Evolutionary conservation across 768 basidiomycete genomes (phyloP), one percentile per base, ranked within the genome.

Genomic region (Chalciporus piperatus): DNA sequence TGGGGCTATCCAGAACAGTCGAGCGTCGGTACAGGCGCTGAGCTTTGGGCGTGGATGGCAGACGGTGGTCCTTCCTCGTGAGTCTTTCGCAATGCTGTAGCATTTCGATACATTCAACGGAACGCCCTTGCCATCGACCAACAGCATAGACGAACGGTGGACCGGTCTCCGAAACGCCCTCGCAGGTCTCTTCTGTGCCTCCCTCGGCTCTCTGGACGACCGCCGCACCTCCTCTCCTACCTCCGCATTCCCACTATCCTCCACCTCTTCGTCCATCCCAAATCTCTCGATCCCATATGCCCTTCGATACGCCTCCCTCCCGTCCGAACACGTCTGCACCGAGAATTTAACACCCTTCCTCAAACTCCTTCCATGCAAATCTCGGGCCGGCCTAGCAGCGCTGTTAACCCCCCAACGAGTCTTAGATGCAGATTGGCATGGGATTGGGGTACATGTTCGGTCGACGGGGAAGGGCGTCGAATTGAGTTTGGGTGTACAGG

Each of bases 291-390:
- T 66, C 10, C 70, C 74, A 13, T 79, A 88, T 51, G 72, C 76
- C 41, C 75, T 92, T 22, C 83, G 85, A 52, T 86, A 94, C 59
- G 90, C 88, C 2, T 81, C 82, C 8, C 78, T 88, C 17, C 87
- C 89, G 7, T 89, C 85, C 3, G 91, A 95, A 64, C 76, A 85
- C 59, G 89, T 98, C n/a, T 99, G 96, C 65, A 98, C 96, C 5
- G 97, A 98, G 65, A 98, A 98, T 62, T 74, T 98, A 9, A 98
- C 96, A 0, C 96, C 97, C 0, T 97, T 98, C 72, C 77, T 98
- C 51, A 93, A 96, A 65, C 82, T 98, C 10, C 74, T 98, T 1
- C 97, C 97, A 0, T 98, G 96, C 75, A 92, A 97, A 63, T 84
- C 89, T 6, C 73, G 78, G 17, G 92, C 94, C 0, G 95, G 97